Conservation (phyloP, 106 monocot genomes). For the Hemerocallis citrina region DNA sequence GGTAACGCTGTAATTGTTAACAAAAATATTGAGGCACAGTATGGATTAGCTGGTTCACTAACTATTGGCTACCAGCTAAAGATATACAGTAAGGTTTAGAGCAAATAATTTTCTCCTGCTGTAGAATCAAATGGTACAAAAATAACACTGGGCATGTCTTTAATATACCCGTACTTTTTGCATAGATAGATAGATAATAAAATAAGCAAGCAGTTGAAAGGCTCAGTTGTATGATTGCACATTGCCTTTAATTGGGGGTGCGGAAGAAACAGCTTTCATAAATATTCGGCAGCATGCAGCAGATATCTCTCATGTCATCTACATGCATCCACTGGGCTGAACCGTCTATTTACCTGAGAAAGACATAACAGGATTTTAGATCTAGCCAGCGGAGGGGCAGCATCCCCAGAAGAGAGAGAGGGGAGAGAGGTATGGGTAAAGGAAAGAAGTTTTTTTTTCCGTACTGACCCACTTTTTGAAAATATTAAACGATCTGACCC, state of each 20-base stretch:
- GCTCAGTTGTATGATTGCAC: background rate
- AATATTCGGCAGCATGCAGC: background rate
- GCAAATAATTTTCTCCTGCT: background rate
- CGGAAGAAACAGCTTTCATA: slow-evolving; percentile 1
- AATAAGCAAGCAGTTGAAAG: background rate
- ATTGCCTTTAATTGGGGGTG: background rate
- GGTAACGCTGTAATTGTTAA: too few relatives aligned
- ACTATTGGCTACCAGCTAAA: background rate
- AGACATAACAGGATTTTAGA: background rate
- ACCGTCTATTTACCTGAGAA: background rate
- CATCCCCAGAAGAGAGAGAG: too few relatives aligned
- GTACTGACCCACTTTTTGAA: too few relatives aligned
- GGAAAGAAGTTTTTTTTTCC: too few relatives aligned
- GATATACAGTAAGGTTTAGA: too few relatives aligned
- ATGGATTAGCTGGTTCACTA: background rate
- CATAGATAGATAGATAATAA: background rate
- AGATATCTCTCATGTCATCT: slow-evolving; percentile 7
- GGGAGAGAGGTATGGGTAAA: too few relatives aligned
- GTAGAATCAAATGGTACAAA: background rate
- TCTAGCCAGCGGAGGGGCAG: background rate
- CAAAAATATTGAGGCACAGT: too few relatives aligned
- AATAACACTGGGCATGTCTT: background rate
- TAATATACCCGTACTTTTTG: background rate
- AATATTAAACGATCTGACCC: too few relatives aligned
- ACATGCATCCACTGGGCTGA: background rate